Evolutionary conservation across 768 basidiomycete genomes (phyloP).

Genomic region (Crucibulum laeve): DNA sequence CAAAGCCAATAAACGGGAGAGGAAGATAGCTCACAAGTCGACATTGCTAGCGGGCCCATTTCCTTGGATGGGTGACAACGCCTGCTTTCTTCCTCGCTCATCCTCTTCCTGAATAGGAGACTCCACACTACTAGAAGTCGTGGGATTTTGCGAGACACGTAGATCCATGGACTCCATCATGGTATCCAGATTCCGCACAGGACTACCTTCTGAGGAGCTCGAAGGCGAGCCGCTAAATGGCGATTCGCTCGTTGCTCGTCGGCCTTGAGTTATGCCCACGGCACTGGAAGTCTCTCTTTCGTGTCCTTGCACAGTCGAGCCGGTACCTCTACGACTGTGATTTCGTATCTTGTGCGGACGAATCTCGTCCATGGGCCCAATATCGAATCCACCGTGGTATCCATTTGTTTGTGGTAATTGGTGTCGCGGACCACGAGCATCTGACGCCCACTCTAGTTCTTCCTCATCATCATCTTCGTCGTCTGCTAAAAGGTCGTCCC

Average conservation of each 20-base stretch:
- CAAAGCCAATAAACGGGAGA: slow-evolving; percentile 1
- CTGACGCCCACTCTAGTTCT: slow-evolving; percentile 51
- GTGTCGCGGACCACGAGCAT: slow-evolving; percentile 32
- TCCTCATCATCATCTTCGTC: slow-evolving; percentile 29
- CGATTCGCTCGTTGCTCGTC: neutral
- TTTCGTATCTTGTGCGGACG: slow-evolving; percentile 1
- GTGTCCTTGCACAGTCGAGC: slow-evolving; percentile 12
- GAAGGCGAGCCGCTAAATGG: slow-evolving; percentile 19
- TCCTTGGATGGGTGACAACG: slow-evolving; percentile 51
- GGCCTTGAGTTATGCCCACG: neutral
- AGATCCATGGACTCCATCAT: slow-evolving; percentile 25
- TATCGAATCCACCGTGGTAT: neutral
- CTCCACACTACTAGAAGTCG: neutral
- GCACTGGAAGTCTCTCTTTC: slow-evolving; percentile 3
- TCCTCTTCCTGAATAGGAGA: slow-evolving; percentile 11
- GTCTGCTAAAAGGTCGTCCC: slow-evolving; percentile 43
- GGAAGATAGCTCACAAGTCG: slow-evolving; percentile 37
- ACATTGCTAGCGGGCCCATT: slow-evolving; percentile 30
- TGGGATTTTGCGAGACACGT: slow-evolving; percentile 4
- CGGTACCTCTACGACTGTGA: slow-evolving; percentile 11
- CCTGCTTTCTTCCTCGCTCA: slow-evolving; percentile 49
- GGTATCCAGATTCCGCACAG: slow-evolving; percentile 29
- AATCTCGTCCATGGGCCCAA: neutral
- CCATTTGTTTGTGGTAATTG: slow-evolving; percentile 12
- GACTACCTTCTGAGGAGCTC: slow-evolving; percentile 40